Conservation (phyloP, 768 basidiomycete genomes). For the Trametes cubensis region DNA sequence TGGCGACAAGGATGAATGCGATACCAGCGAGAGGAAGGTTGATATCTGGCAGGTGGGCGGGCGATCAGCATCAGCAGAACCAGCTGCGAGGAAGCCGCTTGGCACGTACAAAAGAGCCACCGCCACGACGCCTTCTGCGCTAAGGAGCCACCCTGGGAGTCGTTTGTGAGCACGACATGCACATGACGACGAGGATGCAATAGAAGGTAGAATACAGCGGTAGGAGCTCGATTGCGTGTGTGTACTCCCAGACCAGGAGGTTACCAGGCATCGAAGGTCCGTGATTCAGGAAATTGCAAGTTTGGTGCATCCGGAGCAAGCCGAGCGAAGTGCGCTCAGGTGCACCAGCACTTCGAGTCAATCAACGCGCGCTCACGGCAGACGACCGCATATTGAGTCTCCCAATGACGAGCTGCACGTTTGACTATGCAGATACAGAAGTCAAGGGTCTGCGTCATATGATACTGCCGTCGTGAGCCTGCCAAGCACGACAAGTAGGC, state of each 20-base stretch:
- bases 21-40: slow-evolving; percentile 36
- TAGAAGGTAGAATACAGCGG: background rate
- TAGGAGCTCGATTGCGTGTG: too few species aligned
- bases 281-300: background rate
- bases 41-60: slow-evolving; percentile 30
- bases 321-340: background rate
- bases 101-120: slow-evolving; percentile 22
- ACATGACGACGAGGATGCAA: background rate
- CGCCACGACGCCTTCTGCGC: slow-evolving; percentile 20
- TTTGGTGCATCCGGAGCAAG: background rate
- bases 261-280: too few species aligned
- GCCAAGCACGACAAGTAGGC: too few species aligned
- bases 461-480: too few species aligned
- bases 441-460: too few species aligned
- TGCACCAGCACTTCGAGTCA: too few species aligned
- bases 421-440: too few species aligned
- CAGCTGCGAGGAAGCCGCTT: background rate
- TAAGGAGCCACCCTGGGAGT: slow-evolving; percentile 31
- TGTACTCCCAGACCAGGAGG: too few species aligned
- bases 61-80: background rate
- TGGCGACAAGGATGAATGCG: slow-evolving; percentile 17
- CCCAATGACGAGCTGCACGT: too few species aligned
- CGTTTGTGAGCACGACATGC: background rate
- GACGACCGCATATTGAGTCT: too few species aligned
- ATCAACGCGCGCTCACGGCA: too few species aligned